phyloP scores from a whole-genome alignment of 106 monocot species.

The Narthecium ossifragum region DNA sequence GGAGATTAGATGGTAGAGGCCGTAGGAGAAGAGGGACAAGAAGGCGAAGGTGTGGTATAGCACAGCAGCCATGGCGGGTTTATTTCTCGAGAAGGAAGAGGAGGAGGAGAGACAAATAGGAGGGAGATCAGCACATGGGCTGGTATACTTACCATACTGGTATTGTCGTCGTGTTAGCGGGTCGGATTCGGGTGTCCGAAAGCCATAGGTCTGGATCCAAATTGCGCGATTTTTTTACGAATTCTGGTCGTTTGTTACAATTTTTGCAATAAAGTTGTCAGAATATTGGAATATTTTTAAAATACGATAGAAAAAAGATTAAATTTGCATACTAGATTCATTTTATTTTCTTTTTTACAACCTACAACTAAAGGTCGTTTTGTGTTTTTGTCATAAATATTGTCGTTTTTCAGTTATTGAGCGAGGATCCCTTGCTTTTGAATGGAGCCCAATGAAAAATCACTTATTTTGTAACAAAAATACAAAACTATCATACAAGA shows the following conservation, averaged over 20 bases:
- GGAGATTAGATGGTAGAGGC: slow-evolving; percentile 62
- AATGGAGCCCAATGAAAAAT: no score
- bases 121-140: neutral
- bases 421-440: no score
- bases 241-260: neutral
- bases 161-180: neutral
- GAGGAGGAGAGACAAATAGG: neutral
- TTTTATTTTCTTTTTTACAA: no score
- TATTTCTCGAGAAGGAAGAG: neutral
- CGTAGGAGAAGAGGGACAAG: slow-evolving; percentile 37
- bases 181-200: neutral
- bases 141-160: neutral
- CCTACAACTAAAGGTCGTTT: no score
- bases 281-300: neutral
- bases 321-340: no score
- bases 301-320: neutral
- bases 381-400: no score
- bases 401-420: no score
- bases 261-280: neutral
- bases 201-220: neutral
- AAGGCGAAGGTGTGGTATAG: slow-evolving; percentile 34
- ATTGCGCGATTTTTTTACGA: neutral
- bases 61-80: slow-evolving; percentile 12
- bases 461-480: no score
- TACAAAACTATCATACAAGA: no score